Evolutionary conservation across 1,139 yeast species (phyloP).

Genomic region (Candida sp.): DNA sequence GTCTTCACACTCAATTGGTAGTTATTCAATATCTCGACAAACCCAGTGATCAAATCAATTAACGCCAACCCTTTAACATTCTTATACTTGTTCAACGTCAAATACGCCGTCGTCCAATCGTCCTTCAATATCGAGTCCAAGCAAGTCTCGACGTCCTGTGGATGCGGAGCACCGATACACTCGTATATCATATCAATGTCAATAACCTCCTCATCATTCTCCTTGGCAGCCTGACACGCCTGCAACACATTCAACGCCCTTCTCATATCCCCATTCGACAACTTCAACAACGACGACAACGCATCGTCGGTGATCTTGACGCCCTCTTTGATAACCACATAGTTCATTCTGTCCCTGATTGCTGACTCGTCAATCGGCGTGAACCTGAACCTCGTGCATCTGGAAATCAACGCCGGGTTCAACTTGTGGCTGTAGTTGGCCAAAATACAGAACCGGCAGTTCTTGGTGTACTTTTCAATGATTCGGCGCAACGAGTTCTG

Average conservation of each 20-base stretch:
- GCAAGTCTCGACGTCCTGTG: conserved; percentile 77
- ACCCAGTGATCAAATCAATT: conserved; percentile 80
- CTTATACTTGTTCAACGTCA: conserved; percentile 67
- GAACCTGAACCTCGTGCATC: conserved; percentile 96
- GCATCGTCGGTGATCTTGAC: conserved; percentile 66
- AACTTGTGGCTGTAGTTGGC: conserved; percentile 97
- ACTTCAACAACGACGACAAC: conserved; percentile 61
- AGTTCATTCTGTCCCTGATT: conserved; percentile 64
- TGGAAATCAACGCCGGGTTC: conserved; percentile 91
- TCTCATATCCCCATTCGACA: conserved; percentile 96
- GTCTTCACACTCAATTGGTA: conserved; percentile 69
- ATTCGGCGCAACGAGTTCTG: conserved; percentile 89
- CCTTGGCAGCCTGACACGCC: conserved; percentile 83
- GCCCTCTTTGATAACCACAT: conserved; percentile 72
- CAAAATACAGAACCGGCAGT: conserved; percentile 93
- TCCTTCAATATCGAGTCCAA: conserved; percentile 80
- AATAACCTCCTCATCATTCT: conserved; percentile 50
- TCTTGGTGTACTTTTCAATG: conserved; percentile 93
- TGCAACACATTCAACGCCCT: conserved; percentile 92
- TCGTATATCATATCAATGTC: conserved; percentile 82
- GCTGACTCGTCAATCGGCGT: conserved; percentile 78
- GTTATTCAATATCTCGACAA: conserved; percentile 67
- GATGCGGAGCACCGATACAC: conserved; percentile 96
- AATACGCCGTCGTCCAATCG: conserved; percentile 83
- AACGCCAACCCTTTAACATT: conserved; percentile 84